These are phyloP conservation scores for Clarireedia homoeocarpa DNA, from an alignment of 2,329 filamentous ascomycete genomes.

Conservation along the genomic window DNA sequence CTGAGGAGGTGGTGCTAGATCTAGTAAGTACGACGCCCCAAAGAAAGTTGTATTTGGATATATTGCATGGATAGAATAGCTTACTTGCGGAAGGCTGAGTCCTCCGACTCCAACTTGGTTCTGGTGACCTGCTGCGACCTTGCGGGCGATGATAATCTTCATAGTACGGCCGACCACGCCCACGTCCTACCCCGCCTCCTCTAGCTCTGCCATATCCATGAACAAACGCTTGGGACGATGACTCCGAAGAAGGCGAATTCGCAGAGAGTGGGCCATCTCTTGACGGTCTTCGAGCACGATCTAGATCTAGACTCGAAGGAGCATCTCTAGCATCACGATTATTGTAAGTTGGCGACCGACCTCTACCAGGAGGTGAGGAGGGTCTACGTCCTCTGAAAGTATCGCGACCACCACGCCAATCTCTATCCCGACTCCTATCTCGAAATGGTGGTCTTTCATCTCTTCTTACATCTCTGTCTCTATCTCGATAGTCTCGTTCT, in stretches of 20 bases:
- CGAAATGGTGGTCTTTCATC: conserved; percentile 8
- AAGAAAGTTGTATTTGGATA: not conserved
- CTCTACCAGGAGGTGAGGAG: conserved; percentile 52
- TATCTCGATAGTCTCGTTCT: conserved; percentile 43
- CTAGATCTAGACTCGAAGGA: conserved; percentile 57
- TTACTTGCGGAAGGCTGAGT: conserved; percentile 38
- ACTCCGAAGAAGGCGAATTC: conserved; percentile 63
- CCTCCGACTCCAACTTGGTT: conserved; percentile 26
- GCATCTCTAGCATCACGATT: conserved; percentile 39
- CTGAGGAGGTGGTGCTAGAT: conserved; percentile 38
- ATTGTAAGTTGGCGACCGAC: conserved; percentile 61
- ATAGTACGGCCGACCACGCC: conserved; percentile 41
- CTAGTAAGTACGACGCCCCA: not conserved
- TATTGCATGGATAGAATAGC: not conserved
- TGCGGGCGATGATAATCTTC: conserved; percentile 44
- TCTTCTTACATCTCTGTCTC: conserved; percentile 14
- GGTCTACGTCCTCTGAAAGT: conserved; percentile 49
- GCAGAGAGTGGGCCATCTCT: conserved; percentile 67
- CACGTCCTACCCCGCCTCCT: conserved; percentile 39
- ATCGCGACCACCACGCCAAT: conserved; percentile 17
- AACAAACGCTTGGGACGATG: conserved; percentile 31
- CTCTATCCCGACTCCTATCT: conserved; percentile 15
- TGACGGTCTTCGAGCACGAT: conserved; percentile 59
- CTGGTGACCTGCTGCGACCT: conserved; percentile 27
- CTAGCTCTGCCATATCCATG: conserved; percentile 44